Conservation (phyloP, 768 basidiomycete species). For the Fibroporia radiculosa region DNA sequence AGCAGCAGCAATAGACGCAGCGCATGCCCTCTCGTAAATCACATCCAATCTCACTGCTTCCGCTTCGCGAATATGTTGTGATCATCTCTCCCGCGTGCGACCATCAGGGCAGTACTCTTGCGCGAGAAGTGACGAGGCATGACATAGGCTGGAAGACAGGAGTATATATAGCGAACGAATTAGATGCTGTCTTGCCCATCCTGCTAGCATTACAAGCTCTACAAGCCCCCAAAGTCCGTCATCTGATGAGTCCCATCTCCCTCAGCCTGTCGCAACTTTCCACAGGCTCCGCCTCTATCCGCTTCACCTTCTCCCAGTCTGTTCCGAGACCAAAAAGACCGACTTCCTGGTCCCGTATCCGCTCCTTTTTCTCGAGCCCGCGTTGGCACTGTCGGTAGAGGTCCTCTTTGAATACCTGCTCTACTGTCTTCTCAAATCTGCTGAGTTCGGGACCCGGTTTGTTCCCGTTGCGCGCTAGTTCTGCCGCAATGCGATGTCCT, state of each 20-base stretch:
- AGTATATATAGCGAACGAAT: slow-evolving; percentile 3
- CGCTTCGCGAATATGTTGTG: not conserved
- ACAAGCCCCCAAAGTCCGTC: slow-evolving; percentile 1
- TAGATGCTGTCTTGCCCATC: slow-evolving; percentile 12
- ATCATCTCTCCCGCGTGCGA: not conserved
- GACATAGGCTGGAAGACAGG: slow-evolving; percentile 2
- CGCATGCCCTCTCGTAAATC: not conserved
- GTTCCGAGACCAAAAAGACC: slow-evolving; percentile 90
- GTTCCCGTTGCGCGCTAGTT: slow-evolving; percentile 40
- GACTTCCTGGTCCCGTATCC: slow-evolving; percentile 64
- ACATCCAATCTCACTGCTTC: not conserved
- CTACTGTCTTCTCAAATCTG: slow-evolving; percentile 73
- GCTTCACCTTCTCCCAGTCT: slow-evolving; percentile 83
- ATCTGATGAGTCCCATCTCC: slow-evolving; percentile 48
- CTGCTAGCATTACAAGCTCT: not conserved
- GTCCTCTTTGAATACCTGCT: slow-evolving; percentile 64
- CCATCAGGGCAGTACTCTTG: not conserved
- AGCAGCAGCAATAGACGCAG: slow-evolving; percentile 19
- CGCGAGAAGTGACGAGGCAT: not conserved
- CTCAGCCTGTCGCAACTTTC: slow-evolving; percentile 74
- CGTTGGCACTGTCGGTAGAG: slow-evolving; percentile 67
- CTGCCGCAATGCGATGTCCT: slow-evolving; percentile 72
- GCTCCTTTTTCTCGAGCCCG: slow-evolving; percentile 59
- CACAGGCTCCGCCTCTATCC: slow-evolving; percentile 63
- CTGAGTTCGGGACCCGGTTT: slow-evolving; percentile 30